Conservation (phyloP, 2,329 filamentous ascomycete genomes). For the Chalaropsis ovoidea region DNA sequence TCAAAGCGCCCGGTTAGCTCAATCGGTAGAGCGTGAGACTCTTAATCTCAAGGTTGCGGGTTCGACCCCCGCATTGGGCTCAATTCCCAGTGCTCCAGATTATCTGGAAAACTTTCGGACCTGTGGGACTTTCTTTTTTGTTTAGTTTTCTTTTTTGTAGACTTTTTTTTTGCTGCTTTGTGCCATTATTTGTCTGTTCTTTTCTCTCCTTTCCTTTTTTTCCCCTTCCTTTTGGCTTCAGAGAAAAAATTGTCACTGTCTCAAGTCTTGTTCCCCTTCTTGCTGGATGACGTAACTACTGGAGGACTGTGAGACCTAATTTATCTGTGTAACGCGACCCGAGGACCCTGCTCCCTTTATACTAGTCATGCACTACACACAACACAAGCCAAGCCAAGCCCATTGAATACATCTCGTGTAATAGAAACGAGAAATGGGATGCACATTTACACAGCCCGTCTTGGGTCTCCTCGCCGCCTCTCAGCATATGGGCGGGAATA, state of each 20-base stretch:
- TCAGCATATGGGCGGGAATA: too few relatives aligned
- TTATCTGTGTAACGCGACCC: neutral
- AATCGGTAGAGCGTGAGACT: conserved; percentile 67
- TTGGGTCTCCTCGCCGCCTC: too few relatives aligned
- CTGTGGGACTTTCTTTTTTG: neutral
- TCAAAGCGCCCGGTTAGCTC: conserved; percentile 47
- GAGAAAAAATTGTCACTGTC: neutral
- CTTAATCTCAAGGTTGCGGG: conserved; percentile 43
- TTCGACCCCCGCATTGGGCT: conserved; percentile 33
- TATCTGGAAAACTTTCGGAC: neutral
- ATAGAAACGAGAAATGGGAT: too few relatives aligned
- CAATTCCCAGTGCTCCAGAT: conserved; percentile 1
- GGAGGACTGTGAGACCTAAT: neutral
- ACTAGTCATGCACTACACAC: neutral
- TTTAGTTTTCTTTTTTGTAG: neutral
- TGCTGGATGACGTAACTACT: neutral
- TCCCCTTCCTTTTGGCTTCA: neutral
- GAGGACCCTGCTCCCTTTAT: neutral
- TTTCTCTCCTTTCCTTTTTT: too few relatives aligned
- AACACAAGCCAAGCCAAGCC: neutral
- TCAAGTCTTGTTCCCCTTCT: neutral
- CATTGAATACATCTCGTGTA: neutral
- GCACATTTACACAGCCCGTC: too few relatives aligned
- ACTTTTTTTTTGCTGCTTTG: neutral
- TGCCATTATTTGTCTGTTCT: neutral